These are phyloP conservation scores for Citeromyces matritensis DNA, from an alignment of 805 yeast species.

Conservation along the genomic window DNA sequence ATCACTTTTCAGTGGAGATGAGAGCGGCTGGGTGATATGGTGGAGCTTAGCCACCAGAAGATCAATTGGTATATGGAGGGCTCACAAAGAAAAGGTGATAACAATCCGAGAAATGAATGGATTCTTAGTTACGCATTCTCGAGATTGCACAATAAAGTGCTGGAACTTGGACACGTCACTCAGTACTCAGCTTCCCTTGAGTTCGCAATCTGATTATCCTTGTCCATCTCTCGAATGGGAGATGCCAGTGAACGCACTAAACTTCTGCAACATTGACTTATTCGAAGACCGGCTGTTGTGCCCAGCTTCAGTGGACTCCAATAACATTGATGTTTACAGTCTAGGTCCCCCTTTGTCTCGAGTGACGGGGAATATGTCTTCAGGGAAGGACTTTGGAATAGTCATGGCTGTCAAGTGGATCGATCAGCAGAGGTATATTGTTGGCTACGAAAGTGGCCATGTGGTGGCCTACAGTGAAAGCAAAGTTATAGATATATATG, in stretches of 20 bases:
- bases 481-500: slow-evolving; percentile 7
- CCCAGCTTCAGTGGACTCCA: slow-evolving; percentile 52
- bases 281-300: slow-evolving; percentile 21
- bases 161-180: too few relatives aligned
- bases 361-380: background rate
- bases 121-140: slow-evolving; percentile 45
- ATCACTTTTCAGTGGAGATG: slow-evolving; percentile 41
- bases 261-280: slow-evolving; percentile 49
- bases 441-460: slow-evolving; percentile 72
- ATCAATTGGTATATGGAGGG: slow-evolving; percentile 42
- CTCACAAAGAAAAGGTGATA: slow-evolving; percentile 37
- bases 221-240: slow-evolving; percentile 14
- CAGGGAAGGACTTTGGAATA: slow-evolving; percentile 36
- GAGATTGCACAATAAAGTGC: slow-evolving; percentile 39
- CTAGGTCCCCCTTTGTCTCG: background rate
- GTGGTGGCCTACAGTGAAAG: slow-evolving; percentile 16
- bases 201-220: slow-evolving; percentile 6
- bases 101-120: slow-evolving; percentile 34
- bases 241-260: slow-evolving; percentile 60
- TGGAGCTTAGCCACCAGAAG: slow-evolving; percentile 50
- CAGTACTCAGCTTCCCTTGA: slow-evolving; percentile 10
- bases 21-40: slow-evolving; percentile 42
- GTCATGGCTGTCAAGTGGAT: slow-evolving; percentile 42
- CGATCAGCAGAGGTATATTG: slow-evolving; percentile 14
- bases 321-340: slow-evolving; percentile 48